phyloP scores from a whole-genome alignment of 2,329 filamentous ascomycete species.

The Zasmidium citrigriseum region DNA sequence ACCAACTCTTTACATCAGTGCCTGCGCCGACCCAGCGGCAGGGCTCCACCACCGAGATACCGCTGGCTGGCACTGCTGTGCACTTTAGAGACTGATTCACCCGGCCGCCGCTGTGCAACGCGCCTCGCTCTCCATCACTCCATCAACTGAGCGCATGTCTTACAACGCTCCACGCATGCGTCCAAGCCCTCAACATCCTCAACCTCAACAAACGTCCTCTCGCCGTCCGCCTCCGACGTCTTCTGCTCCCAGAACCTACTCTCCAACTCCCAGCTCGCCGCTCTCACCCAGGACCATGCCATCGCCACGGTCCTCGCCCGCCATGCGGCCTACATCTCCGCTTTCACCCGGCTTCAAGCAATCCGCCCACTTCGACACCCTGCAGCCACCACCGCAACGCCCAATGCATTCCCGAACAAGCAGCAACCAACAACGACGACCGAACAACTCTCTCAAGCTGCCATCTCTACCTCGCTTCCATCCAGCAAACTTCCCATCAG shows the following conservation, averaged over 20 bases:
- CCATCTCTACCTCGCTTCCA: conserved; percentile 55
- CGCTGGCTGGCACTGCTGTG: not conserved
- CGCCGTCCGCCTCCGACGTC: not conserved
- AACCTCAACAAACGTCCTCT: not conserved
- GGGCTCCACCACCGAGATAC: conserved; percentile 2
- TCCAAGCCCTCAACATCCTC: not conserved
- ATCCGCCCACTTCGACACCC: conserved; percentile 31
- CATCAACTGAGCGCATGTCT: conserved; percentile 5
- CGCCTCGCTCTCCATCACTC: not conserved
- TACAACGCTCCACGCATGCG: not conserved
- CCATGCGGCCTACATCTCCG: conserved; percentile 36
- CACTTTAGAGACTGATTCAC: not conserved
- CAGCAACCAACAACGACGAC: conserved; percentile 37
- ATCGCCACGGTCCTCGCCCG: conserved; percentile 35
- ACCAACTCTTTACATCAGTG: no score
- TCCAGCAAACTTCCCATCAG: conserved; percentile 51
- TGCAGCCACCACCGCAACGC: conserved; percentile 34
- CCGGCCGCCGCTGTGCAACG: no score
- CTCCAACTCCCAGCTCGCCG: not conserved
- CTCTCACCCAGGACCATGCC: conserved; percentile 30
- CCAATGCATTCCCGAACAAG: conserved; percentile 28
- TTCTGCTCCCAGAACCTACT: not conserved
- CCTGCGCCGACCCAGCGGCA: not conserved
- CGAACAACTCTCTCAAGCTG: conserved; percentile 43
- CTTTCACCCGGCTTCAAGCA: conserved; percentile 34